phyloP scores from a whole-genome alignment of 78 protist species.

The Acrasis kona region DNA sequence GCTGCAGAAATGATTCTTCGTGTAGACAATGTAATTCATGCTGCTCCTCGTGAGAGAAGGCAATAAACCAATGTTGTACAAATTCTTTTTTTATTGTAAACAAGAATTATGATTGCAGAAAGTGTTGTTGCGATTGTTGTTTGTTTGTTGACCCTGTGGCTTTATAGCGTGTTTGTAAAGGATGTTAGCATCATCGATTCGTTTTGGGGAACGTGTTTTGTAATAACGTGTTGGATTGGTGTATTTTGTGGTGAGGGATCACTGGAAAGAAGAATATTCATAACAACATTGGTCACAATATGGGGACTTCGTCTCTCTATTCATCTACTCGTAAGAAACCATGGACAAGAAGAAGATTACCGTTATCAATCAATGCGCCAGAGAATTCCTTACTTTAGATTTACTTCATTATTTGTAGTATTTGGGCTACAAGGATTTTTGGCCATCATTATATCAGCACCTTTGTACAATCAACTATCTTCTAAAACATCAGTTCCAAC shows the following conservation, averaged over 20 bases:
- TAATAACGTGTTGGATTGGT: not conserved
- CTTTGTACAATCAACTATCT: not conserved
- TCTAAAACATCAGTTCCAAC: not conserved
- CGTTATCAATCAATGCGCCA: not conserved
- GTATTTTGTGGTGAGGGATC: not conserved
- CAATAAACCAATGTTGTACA: too few relatives aligned
- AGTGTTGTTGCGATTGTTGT: too few relatives aligned
- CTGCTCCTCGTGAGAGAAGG: conserved; percentile 86
- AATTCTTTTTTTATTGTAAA: too few relatives aligned
- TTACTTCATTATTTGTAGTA: not conserved
- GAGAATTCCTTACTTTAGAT: not conserved
- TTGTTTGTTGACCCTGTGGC: too few relatives aligned
- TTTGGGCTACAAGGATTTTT: not conserved
- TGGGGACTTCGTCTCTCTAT: not conserved
- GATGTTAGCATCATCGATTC: not conserved
- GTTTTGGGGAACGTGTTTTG: not conserved
- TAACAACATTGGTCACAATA: not conserved
- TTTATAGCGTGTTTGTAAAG: not conserved
- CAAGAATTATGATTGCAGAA: too few relatives aligned
- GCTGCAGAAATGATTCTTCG: conserved; percentile 99
- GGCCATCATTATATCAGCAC: not conserved
- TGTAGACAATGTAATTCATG: conserved; percentile 86
- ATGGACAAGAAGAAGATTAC: not conserved
- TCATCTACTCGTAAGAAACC: not conserved
- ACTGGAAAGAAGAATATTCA: not conserved